Base-by-base conservation (phyloP, 768 basidiomycete genomes). In the Royoungia palumana region DNA sequence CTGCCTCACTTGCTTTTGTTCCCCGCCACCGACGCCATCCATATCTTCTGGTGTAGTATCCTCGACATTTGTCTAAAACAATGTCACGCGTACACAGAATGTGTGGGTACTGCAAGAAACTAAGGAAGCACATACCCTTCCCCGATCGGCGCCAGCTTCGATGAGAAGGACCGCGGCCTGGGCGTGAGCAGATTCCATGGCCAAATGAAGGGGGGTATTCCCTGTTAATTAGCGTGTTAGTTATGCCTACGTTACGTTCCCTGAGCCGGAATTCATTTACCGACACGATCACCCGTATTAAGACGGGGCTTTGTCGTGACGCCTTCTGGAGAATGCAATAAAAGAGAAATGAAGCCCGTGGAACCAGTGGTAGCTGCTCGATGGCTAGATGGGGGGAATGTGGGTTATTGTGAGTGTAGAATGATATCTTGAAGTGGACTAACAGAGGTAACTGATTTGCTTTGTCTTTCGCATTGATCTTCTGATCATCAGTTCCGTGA, bases 311-410 rank as follows among this genome's bases (percentile, higher is more conserved):
- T 93, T 44, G 75, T 49, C 21, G 61, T 52, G 49, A 78, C 74
- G 11, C 82, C 83, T 59, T 79, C 80, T n/a, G 89, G 87, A 5
- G 91, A 87, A 52, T 88, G 80, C 44, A 98, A 67, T n/a, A 99
- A 77, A 36, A 99, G 74, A 24, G 78, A 79, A 47, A 98, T 80
- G 66, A 98, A 95, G 7, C 90, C 90, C 10, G 83, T 82, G 20
- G 93, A 92, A 27, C 96, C 96, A 13, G 90, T 97, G 7, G 96
- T 94, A 11, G 94, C 92, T 40, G 96, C 96, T 51, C 96, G 87
- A 70, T 99, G 96, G 44, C 91, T 94, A 55, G 35, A 47, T 55
- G 44, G 11, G 7, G 4, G 14, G 28, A 32, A 32, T 14, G 32
- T 2, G 32, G 14, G 14, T 5, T 14, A 8, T 9, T 30, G 6